Evolutionary conservation across 164 flowering plant genomes (phyloP).

Genomic region (Aristolochia fimbriata): DNA sequence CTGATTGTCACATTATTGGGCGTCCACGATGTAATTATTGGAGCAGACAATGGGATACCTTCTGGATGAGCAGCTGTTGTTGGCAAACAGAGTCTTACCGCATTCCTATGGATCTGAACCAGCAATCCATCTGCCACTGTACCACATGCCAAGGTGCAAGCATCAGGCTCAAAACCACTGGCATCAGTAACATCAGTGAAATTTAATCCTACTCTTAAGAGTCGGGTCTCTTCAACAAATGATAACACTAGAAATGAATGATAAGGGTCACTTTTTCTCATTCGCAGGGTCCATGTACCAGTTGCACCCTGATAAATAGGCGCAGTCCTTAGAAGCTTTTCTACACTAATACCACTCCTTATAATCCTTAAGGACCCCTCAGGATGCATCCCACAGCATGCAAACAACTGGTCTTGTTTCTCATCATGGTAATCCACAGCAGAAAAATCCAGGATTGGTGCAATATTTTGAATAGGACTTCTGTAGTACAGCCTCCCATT

Average conservation of each 20-base stretch:
- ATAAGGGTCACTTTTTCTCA: slow-evolving; percentile 53
- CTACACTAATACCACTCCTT: slow-evolving; percentile 76
- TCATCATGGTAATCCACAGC: slow-evolving; percentile 72
- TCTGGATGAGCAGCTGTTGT: slow-evolving; percentile 61
- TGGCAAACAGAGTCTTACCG: slow-evolving; percentile 85
- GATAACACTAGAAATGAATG: slow-evolving; percentile 92
- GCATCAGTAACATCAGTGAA: slow-evolving; percentile 90
- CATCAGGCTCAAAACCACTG: slow-evolving; percentile 82
- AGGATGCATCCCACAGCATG: slow-evolving; percentile 88
- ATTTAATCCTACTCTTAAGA: slow-evolving; percentile 85
- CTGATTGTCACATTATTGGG: slow-evolving; percentile 62
- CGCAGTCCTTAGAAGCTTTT: slow-evolving; percentile 69
- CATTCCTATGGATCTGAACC: slow-evolving; percentile 65
- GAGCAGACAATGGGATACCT: slow-evolving; percentile 55
- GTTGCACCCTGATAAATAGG: slow-evolving; percentile 83
- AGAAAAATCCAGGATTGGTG: slow-evolving; percentile 85
- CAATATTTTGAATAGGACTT: slow-evolving; percentile 76
- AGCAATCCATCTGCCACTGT: slow-evolving; percentile 64
- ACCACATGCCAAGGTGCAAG: slow-evolving; percentile 91
- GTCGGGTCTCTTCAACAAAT: slow-evolving; percentile 94
- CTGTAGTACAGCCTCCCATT: slow-evolving; percentile 36
- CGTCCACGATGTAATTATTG: slow-evolving; percentile 63
- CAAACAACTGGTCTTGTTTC: slow-evolving; percentile 85
- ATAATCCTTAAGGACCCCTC: slow-evolving; percentile 91
- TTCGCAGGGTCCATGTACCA: slow-evolving; percentile 72